Conservation (phyloP, 768 basidiomycete genomes). For the Leccinum subtestaceum region DNA sequence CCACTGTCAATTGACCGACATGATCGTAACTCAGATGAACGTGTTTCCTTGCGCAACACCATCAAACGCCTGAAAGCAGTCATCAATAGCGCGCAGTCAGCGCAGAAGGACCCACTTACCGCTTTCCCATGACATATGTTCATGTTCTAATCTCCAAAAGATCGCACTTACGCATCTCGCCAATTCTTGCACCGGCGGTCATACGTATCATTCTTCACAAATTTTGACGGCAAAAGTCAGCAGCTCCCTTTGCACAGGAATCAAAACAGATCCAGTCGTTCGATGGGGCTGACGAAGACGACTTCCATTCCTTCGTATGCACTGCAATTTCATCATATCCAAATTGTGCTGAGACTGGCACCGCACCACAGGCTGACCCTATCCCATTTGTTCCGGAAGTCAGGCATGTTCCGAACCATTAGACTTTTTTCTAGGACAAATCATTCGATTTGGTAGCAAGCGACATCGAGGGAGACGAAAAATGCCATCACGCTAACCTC, state of each 20-base stretch:
- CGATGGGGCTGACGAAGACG: conserved; percentile 1
- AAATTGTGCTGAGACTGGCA: not conserved
- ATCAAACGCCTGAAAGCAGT: not conserved
- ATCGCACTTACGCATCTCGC: not conserved
- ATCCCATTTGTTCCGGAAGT: not conserved
- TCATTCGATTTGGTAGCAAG: conserved; percentile 7
- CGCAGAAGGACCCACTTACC: not conserved
- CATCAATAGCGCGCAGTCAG: not conserved
- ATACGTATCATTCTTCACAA: not conserved
- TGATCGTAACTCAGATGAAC: not conserved
- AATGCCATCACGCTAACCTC: conserved; percentile 15
- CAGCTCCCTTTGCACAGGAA: conserved; percentile 5
- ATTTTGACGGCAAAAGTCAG: not conserved
- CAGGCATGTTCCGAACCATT: not conserved
- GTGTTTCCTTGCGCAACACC: not conserved
- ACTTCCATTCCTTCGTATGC: conserved; percentile 20
- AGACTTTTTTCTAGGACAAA: not conserved
- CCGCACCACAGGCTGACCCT: not conserved
- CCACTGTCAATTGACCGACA: not conserved
- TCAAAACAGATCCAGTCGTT: not conserved
- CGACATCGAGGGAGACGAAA: conserved; percentile 4
- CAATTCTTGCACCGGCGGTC: conserved; percentile 1
- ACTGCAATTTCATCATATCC: conserved; percentile 10
- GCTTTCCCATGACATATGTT: not conserved
- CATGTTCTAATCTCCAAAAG: conserved; percentile 10